Evolutionary conservation across 306 rosid species (phyloP).

Genomic region (Luffa aegyptiaca): DNA sequence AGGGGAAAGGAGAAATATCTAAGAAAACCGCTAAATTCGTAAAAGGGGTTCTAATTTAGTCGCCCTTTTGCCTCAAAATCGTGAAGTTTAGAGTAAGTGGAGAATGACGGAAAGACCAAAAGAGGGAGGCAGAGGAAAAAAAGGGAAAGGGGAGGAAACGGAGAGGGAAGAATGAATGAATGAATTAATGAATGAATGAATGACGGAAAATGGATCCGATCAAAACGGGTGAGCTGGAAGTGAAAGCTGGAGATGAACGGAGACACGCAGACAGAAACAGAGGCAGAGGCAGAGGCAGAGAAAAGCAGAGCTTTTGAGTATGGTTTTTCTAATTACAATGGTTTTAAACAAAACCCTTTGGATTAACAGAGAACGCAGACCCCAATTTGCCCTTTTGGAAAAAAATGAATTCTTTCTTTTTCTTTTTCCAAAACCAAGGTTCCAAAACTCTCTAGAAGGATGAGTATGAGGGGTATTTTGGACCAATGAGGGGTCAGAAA

Average conservation of each 20-base stretch:
- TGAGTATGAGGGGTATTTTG: too few species aligned
- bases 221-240: not conserved
- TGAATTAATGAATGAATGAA: not conserved
- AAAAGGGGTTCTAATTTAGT: not conserved
- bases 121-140: not conserved
- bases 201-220: not conserved
- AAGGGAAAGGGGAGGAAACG: slow-evolving; percentile 20
- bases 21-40: not conserved
- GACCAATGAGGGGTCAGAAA: too few species aligned
- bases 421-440: too few species aligned
- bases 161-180: slow-evolving; percentile 14
- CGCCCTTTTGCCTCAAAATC: not conserved
- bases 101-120: not conserved
- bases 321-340: not conserved
- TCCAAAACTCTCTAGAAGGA: too few species aligned
- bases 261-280: not conserved
- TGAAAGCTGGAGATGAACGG: not conserved
- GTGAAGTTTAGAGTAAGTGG: slow-evolving; percentile 14
- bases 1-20: not conserved
- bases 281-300: not conserved
- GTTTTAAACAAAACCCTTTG: too few species aligned
- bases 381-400: too few species aligned
- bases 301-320: not conserved
- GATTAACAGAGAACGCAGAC: too few species aligned
- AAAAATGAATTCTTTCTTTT: too few species aligned